Conservation (phyloP, 140 eudicot genomes). For the Flaveria floridana region DNA sequence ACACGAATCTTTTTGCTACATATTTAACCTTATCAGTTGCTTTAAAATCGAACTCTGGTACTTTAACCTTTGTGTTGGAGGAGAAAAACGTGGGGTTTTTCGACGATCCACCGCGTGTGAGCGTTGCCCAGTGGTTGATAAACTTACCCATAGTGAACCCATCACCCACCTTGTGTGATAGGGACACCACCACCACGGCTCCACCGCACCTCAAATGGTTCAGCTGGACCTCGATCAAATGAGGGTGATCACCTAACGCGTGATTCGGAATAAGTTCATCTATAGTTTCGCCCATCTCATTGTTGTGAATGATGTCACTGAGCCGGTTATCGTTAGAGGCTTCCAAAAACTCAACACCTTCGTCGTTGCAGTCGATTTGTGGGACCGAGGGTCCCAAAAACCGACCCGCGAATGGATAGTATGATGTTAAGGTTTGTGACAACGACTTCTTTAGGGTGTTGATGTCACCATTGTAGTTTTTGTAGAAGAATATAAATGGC, state of each 20-base stretch:
- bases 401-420: slow-evolving; percentile 47
- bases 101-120: background rate
- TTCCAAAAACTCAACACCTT: slow-evolving; percentile 38
- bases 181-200: background rate
- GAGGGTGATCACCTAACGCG: background rate
- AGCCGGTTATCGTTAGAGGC: slow-evolving; percentile 6
- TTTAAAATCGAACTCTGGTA: background rate
- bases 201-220: slow-evolving; percentile 18
- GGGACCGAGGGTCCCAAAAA: background rate
- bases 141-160: background rate
- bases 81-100: background rate
- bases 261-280: slow-evolving; percentile 14
- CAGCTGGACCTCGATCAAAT: slow-evolving; percentile 19
- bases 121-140: slow-evolving; percentile 37
- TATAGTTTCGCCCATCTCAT: background rate
- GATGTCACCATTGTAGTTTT: slow-evolving; percentile 7
- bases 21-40: background rate
- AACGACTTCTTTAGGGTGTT: slow-evolving; percentile 30
- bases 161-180: slow-evolving; percentile 19
- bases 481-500: slow-evolving; percentile 34
- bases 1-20: background rate
- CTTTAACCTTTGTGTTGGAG: background rate
- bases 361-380: slow-evolving; percentile 41
- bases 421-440: slow-evolving; percentile 33
- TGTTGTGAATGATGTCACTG: background rate